phyloP scores from a whole-genome alignment of 257 asterid species.

The Solanum bulbocastanum region DNA sequence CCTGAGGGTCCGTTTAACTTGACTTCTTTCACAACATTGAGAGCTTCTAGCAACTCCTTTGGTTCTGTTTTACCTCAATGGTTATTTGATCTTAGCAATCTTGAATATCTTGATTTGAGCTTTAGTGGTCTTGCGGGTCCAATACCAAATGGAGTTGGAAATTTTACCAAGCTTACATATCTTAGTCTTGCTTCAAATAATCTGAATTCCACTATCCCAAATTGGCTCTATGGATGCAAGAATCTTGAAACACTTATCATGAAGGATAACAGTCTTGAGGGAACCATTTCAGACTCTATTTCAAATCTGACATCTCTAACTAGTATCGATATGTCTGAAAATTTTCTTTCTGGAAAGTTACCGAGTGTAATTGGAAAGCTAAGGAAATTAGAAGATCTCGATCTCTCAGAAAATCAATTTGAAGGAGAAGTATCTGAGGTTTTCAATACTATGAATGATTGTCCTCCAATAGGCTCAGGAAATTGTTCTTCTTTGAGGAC shows the following conservation, averaged over 20 bases:
- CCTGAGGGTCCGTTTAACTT: slow-evolving; percentile 33
- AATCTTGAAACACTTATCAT: slow-evolving; percentile 1
- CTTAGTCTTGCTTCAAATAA: slow-evolving; percentile 4
- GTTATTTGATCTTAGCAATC: slow-evolving; percentile 30
- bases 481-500: neutral
- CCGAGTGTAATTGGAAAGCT: slow-evolving; percentile 10
- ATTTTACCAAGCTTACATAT: neutral
- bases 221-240: slow-evolving; percentile 23
- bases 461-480: neutral
- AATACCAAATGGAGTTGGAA: slow-evolving; percentile 1
- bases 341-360: slow-evolving; percentile 16
- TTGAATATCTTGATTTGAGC: slow-evolving; percentile 5
- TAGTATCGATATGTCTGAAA: neutral
- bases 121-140: slow-evolving; percentile 3
- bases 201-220: slow-evolving; percentile 19
- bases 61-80: slow-evolving; percentile 37
- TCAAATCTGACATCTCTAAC: slow-evolving; percentile 17
- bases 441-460: slow-evolving; percentile 14
- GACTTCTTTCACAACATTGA: slow-evolving; percentile 21
- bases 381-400: neutral
- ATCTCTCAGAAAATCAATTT: slow-evolving; percentile 1
- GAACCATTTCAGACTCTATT: slow-evolving; percentile 12
- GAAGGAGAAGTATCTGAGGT: slow-evolving; percentile 11
- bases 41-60: slow-evolving; percentile 20
- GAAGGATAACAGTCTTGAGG: neutral